phyloP scores from a whole-genome alignment of 2,329 filamentous ascomycete species.

The Talaromyces sp. region DNA sequence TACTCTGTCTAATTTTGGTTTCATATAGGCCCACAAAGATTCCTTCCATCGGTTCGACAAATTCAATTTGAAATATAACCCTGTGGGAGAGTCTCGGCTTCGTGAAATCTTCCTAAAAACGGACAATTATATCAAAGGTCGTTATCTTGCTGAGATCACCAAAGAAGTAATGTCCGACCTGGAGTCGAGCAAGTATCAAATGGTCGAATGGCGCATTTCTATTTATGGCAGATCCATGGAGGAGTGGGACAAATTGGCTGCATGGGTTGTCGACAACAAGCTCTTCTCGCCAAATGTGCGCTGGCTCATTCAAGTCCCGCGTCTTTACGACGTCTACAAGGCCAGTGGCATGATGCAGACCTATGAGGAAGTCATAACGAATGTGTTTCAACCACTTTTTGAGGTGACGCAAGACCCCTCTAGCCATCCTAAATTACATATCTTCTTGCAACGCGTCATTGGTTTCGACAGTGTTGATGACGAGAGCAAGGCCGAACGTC shows the following conservation, averaged over 20 bases:
- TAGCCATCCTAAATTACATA: constrained; percentile 84
- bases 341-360: constrained; percentile 77
- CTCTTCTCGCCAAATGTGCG: constrained; percentile 95
- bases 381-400: constrained; percentile 89
- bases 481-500: constrained; percentile 91
- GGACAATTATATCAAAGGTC: constrained; percentile 93
- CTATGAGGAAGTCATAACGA: constrained; percentile 84
- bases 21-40: constrained; percentile 75
- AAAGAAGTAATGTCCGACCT: constrained; percentile 96
- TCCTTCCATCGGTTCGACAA: constrained; percentile 99
- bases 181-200: constrained; percentile 98
- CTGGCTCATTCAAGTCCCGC: constrained; percentile 93
- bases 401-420: constrained; percentile 84
- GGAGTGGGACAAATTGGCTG: constrained; percentile 96
- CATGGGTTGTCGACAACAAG: constrained; percentile 97
- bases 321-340: constrained; percentile 94
- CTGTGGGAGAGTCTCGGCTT: constrained; percentile 87
- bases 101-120: constrained; percentile 99
- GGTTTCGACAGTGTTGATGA: constrained; percentile 98
- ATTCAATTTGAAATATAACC: constrained; percentile 99
- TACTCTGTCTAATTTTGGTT: background rate
- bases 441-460: constrained; percentile 91
- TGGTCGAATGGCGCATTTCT: constrained; percentile 98
- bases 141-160: constrained; percentile 94
- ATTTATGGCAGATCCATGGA: constrained; percentile 88